Conservation (phyloP, 352 stramenopile genomes). For the Elongisporangium senticosum region DNA sequence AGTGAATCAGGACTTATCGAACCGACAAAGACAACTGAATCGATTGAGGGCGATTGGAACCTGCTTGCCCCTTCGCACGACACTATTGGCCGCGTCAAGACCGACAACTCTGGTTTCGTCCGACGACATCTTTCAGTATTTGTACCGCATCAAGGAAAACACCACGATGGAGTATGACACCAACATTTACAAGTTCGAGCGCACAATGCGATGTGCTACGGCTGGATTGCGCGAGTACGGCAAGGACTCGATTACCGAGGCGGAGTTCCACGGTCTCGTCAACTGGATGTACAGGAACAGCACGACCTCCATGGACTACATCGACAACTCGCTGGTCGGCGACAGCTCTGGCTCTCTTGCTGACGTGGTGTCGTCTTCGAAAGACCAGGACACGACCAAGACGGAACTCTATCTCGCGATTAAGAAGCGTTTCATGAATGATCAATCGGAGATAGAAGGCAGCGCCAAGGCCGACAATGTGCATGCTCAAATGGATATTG, state of each 20-base stretch:
- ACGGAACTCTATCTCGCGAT: conserved; percentile 49
- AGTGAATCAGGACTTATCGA: no score
- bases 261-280: conserved; percentile 28
- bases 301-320: conserved; percentile 5
- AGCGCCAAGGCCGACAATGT: conserved; percentile 14
- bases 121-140: conserved; percentile 25
- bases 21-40: no score
- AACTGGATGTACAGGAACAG: conserved; percentile 41
- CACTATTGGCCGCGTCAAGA: conserved; percentile 19
- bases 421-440: conserved; percentile 23
- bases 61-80: conserved; percentile 25
- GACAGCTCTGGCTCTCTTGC: no score
- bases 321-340: background rate
- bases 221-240: conserved; percentile 18
- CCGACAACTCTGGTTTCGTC: conserved; percentile 24
- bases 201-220: conserved; percentile 23
- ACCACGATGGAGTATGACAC: conserved; percentile 16
- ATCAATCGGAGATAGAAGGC: conserved; percentile 14
- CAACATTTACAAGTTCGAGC: conserved; percentile 25
- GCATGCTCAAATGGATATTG: conserved; percentile 10
- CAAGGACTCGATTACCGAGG: conserved; percentile 20
- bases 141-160: conserved; percentile 17
- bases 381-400: conserved; percentile 40
- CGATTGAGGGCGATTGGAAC: conserved; percentile 21
- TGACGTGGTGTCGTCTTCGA: conserved; percentile 10